Evolutionary conservation across 371 early-diverging fungal species (phyloP).

Genomic region (Thermomucor indicae-seudaticae): DNA sequence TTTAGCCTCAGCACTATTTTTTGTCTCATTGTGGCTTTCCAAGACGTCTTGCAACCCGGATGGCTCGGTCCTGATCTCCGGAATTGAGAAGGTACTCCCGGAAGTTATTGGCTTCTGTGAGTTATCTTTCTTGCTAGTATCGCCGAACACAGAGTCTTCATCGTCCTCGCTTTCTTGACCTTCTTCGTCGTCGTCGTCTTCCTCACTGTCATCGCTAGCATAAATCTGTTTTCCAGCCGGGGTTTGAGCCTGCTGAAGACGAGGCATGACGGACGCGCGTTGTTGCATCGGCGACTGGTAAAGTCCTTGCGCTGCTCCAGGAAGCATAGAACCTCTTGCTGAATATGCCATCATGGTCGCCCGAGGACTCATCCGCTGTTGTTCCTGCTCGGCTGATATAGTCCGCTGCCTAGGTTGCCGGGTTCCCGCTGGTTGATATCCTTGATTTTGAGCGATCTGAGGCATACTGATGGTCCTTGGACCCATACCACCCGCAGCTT

Average conservation of each 20-base stretch:
- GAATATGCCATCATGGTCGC: conserved; percentile 7
- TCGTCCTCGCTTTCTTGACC: conserved; percentile 23
- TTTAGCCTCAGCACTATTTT: background rate
- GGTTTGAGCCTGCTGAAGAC: no score
- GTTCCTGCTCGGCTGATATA: conserved; percentile 6
- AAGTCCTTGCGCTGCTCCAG: no score
- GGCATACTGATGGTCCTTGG: conserved; percentile 16
- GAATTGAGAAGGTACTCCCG: background rate
- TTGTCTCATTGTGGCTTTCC: background rate
- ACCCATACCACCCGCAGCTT: conserved; percentile 5
- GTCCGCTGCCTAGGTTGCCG: conserved; percentile 5
- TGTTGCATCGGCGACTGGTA: conserved; percentile 4
- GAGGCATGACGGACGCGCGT: conserved; percentile 7
- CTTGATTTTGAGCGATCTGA: conserved; percentile 1
- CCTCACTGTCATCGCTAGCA: conserved; percentile 39
- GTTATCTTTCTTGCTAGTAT: conserved; percentile 2
- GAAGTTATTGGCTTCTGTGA: background rate
- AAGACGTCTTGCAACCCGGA: no score
- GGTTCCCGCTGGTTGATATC: no score
- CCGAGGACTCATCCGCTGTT: background rate
- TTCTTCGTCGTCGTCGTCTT: conserved; percentile 24
- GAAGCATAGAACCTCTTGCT: background rate
- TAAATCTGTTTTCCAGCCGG: conserved; percentile 19
- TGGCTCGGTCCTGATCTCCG: background rate
- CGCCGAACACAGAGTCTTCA: conserved; percentile 20